These are phyloP conservation scores for Ulota crispa DNA, from an alignment of 225 moss, liverwort and hornwort species.

Conservation along the genomic window DNA sequence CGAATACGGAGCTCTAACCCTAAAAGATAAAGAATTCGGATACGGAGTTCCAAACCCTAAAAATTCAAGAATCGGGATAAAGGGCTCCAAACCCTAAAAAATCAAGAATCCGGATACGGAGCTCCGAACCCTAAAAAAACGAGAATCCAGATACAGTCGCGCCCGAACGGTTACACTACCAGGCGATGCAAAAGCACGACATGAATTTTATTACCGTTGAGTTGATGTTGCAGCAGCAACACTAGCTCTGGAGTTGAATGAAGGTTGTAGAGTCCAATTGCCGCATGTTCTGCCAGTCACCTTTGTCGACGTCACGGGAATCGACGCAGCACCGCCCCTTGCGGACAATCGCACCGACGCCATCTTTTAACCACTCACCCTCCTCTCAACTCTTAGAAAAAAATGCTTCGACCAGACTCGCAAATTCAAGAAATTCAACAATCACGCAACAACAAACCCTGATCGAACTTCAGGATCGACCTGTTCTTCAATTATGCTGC, in stretches of 20 bases:
- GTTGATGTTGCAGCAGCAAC: background rate
- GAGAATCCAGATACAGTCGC: too few species aligned
- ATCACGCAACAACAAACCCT: background rate
- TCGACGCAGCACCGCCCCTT: background rate
- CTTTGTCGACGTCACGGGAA: background rate
- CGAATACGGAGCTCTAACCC: too few species aligned
- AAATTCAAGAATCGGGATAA: too few species aligned
- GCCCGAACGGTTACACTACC: background rate
- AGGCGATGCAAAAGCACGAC: background rate
- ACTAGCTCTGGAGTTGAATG: background rate
- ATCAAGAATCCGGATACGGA: too few species aligned
- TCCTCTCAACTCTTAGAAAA: background rate
- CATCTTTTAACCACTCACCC: background rate
- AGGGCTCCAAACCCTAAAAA: too few species aligned
- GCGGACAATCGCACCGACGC: conserved; percentile 16
- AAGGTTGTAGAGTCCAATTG: background rate
- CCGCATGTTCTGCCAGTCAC: background rate
- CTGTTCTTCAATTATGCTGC: background rate
- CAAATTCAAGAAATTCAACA: background rate
- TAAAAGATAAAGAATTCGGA: too few species aligned
- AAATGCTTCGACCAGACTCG: background rate
- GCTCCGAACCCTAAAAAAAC: too few species aligned
- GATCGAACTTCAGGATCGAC: background rate
- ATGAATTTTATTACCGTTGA: background rate
- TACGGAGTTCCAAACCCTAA: background rate